Conservation (phyloP, 148 eudicot species). For the Cornus controversa region DNA sequence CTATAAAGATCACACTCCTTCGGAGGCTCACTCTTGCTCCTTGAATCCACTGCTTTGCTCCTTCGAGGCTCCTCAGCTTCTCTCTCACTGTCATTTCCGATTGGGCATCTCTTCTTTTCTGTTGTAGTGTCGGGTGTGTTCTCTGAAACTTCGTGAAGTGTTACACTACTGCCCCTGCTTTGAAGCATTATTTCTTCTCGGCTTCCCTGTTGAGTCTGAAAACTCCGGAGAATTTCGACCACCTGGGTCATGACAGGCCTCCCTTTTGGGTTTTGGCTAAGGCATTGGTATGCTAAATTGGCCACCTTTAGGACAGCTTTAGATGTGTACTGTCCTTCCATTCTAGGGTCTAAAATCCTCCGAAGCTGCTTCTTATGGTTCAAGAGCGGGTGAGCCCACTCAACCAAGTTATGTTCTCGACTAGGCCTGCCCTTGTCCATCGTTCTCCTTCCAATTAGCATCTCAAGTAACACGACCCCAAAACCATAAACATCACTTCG, state of each 20-base stretch:
- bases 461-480: constrained; percentile 85
- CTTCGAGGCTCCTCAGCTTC: constrained; percentile 16
- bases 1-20: constrained; percentile 32
- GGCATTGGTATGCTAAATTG: constrained; percentile 72
- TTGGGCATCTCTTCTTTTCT: constrained; percentile 20
- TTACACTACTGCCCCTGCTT: constrained; percentile 40
- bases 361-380: constrained; percentile 71
- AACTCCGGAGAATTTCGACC: constrained; percentile 65
- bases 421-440: constrained; percentile 79
- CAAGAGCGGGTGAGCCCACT: constrained; percentile 81
- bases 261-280: constrained; percentile 85
- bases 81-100: constrained; percentile 28
- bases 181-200: constrained; percentile 43
- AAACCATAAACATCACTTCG: constrained; percentile 84
- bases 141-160: constrained; percentile 51
- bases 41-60: constrained; percentile 24
- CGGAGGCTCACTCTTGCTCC: constrained; percentile 61
- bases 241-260: constrained; percentile 80
- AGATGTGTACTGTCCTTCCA: constrained; percentile 75
- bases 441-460: constrained; percentile 80
- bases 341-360: constrained; percentile 63
- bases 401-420: constrained; percentile 80
- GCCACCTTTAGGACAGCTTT: constrained; percentile 68
- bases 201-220: constrained; percentile 44
- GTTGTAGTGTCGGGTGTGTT: constrained; percentile 7